Evolutionary conservation across 2,329 filamentous ascomycete species (phyloP), one percentile per base, ranked within the genome.

Genomic region (Didymella sp.): DNA sequence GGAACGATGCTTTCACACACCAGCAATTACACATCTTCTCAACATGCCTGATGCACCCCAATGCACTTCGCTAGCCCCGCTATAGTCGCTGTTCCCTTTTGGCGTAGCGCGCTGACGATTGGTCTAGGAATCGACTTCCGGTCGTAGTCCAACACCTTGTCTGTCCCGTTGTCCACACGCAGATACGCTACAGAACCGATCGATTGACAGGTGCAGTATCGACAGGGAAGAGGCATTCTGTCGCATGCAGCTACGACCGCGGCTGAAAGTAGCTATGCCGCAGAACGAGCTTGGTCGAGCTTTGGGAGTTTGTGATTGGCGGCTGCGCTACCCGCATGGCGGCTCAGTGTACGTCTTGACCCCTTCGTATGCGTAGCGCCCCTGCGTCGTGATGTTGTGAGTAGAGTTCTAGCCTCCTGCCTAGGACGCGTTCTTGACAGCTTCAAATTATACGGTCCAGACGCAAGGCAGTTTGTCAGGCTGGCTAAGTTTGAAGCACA

Each of bases 1-100:
- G 64, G 61, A 64, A 63, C 51, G 44, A 43, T 68, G 67, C 61
- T 67, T 70, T 59, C 51, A 52, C 37, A 44, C 52, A 59, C 67
- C 66, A 69, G 63, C 64, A 61, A 64, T 38, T 49, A 30, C 55
- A 60, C 37, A 70, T 70, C 67, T 70, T 70, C 67, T 70, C 67
- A 66, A 61, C 43, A 28, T 56, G 46, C 51, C 62, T 69, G 64
- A 68, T 58, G 17, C 9, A 3, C 9, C 17, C 2, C 35, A 37
- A 38, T 38, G 47, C 25, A 49, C 17, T 49, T 47, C 1, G 4
- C 31, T 43, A 47, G 42, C 37, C 27, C 19, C 12, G 30, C 35
- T 40, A 9, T 15, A 17, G 37, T 46, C 17, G 11, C 19, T 21
- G 28, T n/a, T 19, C 11, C 30, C n/a, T 15, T 43, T 19, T 4